A percentile compares a stretch with the other conserved stretches of the same genome.
phyloP scores from a whole-genome alignment of 352 stramenopile species.

The Globisporangium emineosum region DNA sequence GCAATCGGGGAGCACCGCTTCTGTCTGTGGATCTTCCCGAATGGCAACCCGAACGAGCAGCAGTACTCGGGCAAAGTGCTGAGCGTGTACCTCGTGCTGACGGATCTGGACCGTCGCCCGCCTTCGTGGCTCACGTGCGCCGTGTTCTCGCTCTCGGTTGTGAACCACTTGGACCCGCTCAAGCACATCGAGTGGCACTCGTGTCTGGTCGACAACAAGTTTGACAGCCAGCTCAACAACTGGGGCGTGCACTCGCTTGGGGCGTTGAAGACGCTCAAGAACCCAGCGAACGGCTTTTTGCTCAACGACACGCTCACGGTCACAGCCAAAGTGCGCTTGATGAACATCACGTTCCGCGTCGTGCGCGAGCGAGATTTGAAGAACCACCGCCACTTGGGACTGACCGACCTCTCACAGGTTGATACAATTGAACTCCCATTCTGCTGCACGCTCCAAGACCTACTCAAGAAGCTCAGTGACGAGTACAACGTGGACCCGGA shows the following conservation, averaged over 20 bases:
- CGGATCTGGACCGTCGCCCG: conserved; percentile 49
- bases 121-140: conserved; percentile 74
- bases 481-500: conserved; percentile 27
- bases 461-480: conserved; percentile 38
- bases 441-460: conserved; percentile 57
- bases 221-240: conserved; percentile 69
- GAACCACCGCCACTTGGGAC: conserved; percentile 47
- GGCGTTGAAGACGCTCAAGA: conserved; percentile 45
- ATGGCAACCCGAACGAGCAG: conserved; percentile 75
- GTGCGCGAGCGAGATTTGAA: conserved; percentile 54
- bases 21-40: conserved; percentile 77
- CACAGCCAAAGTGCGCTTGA: conserved; percentile 62
- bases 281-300: conserved; percentile 55
- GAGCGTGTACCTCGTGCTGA: conserved; percentile 80
- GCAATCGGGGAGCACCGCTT: conserved; percentile 67
- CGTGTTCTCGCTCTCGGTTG: conserved; percentile 68
- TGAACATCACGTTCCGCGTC: conserved; percentile 79
- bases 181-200: conserved; percentile 78
- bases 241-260: conserved; percentile 81
- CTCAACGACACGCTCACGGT: conserved; percentile 51
- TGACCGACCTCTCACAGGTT: conserved; percentile 46
- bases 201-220: conserved; percentile 81
- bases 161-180: conserved; percentile 38
- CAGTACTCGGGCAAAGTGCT: conserved; percentile 66
- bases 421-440: conserved; percentile 61